phyloP scores from a whole-genome alignment of 2,329 filamentous ascomycete genomes.

The Exophiala calicioides region DNA sequence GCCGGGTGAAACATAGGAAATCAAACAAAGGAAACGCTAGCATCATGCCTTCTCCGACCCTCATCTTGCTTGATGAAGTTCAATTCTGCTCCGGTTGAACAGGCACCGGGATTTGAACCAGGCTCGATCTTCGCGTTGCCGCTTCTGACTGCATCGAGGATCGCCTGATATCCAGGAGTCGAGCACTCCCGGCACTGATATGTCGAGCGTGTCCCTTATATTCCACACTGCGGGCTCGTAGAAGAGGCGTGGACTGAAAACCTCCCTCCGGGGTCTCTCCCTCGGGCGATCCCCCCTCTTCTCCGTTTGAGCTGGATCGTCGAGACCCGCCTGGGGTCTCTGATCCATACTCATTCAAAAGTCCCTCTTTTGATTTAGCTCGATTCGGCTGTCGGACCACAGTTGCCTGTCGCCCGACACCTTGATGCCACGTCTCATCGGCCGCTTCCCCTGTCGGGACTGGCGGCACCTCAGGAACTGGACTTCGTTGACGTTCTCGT shows the following conservation, averaged over 20 bases:
- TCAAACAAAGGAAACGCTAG: constrained; percentile 15
- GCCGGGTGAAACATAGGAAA: constrained; percentile 9
- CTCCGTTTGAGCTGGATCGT: constrained; percentile 37
- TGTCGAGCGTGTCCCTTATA: constrained; percentile 67
- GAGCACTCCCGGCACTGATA: constrained; percentile 76
- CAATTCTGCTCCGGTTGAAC: constrained; percentile 11
- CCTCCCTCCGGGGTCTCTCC: constrained; percentile 18
- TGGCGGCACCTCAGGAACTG: constrained; percentile 30
- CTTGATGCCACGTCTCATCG: constrained; percentile 51
- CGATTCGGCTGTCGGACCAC: constrained; percentile 63
- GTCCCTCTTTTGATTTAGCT: constrained; percentile 62
- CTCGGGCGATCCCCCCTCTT: constrained; percentile 34
- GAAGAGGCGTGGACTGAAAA: constrained; percentile 19
- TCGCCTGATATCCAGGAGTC: constrained; percentile 67
- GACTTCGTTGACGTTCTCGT: constrained; percentile 53
- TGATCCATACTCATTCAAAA: constrained; percentile 55
- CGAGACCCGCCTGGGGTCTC: constrained; percentile 34
- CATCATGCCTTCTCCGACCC: not conserved
- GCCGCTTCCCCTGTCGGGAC: constrained; percentile 28
- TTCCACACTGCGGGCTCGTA: constrained; percentile 70
- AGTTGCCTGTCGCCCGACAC: constrained; percentile 59
- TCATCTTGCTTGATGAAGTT: constrained; percentile 3
- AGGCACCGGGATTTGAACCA: constrained; percentile 12
- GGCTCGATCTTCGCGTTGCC: constrained; percentile 16
- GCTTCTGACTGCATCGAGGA: constrained; percentile 54